These are phyloP conservation scores for Inonotus obliquus DNA, from an alignment of 1,284 basidiomycete genomes.

Conservation along the genomic window DNA sequence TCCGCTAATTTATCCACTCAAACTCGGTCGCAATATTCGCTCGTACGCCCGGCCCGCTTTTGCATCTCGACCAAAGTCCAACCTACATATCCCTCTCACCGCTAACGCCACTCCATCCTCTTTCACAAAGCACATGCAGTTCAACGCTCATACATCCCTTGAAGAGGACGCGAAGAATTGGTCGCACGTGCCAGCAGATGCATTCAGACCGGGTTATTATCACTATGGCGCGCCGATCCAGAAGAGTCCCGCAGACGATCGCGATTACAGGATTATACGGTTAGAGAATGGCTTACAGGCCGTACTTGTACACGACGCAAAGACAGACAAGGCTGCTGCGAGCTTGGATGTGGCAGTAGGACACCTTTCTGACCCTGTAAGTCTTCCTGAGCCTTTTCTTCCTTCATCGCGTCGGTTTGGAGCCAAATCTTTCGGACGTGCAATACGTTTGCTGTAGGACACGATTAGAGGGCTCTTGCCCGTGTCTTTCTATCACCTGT, in stretches of 20 bases:
- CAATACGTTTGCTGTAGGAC: no score
- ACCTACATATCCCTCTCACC: background rate
- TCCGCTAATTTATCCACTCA: background rate
- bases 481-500: no score
- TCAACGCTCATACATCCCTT: background rate
- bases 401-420: slow-evolving; percentile 4
- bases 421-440: background rate
- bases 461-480: no score
- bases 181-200: slow-evolving; percentile 33
- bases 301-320: slow-evolving; percentile 81
- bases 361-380: slow-evolving; percentile 88
- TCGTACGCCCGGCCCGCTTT: background rate
- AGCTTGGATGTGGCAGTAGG: slow-evolving; percentile 95
- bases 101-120: background rate
- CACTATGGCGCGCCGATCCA: slow-evolving; percentile 67
- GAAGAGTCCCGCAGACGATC: slow-evolving; percentile 73
- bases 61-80: background rate
- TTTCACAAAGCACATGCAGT: background rate
- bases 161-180: slow-evolving; percentile 27
- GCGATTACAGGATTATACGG: slow-evolving; percentile 77
- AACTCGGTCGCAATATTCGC: background rate
- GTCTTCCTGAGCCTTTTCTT: no score
- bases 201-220: slow-evolving; percentile 37
- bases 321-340: slow-evolving; percentile 93
- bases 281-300: slow-evolving; percentile 88